Conservation (phyloP, 1,284 basidiomycete species). For the Irpex rosettiformis region DNA sequence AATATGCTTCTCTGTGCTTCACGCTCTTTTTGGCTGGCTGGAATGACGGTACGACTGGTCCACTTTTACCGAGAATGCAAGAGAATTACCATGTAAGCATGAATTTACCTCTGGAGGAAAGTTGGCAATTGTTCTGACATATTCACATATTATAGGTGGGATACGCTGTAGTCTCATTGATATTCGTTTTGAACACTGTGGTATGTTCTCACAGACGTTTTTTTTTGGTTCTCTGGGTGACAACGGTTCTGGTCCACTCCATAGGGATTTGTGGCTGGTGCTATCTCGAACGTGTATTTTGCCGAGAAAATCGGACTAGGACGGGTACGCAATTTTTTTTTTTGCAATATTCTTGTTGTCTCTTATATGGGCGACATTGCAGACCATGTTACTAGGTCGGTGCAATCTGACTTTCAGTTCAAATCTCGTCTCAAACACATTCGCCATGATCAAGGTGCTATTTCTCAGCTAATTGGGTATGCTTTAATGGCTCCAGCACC, state of each 20-base stretch:
- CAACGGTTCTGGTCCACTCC: neutral
- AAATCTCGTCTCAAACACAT: neutral
- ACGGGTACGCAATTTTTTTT: conserved; percentile 32
- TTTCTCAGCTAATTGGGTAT: conserved; percentile 42
- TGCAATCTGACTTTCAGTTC: neutral
- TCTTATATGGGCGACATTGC: neutral
- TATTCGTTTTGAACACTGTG: conserved; percentile 53
- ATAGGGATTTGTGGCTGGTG: conserved; percentile 46
- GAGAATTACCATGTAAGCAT: conserved; percentile 39
- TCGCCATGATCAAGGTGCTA: conserved; percentile 27
- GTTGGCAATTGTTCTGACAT: neutral
- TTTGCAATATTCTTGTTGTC: neutral
- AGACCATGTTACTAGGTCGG: conserved; percentile 27
- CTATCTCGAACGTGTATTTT: conserved; percentile 45
- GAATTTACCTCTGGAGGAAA: neutral
- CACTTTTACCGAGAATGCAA: conserved; percentile 54
- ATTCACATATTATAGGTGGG: conserved; percentile 29
- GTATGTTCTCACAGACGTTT: conserved; percentile 28
- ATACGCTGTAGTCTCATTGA: conserved; percentile 45
- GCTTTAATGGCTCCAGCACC: conserved; percentile 53
- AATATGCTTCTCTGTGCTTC: conserved; percentile 38
- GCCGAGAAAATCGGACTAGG: conserved; percentile 54
- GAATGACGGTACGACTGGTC: conserved; percentile 60
- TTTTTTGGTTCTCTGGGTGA: neutral
- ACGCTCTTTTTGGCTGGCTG: conserved; percentile 49